phyloP scores from a whole-genome alignment of 2,329 filamentous ascomycete genomes.

The Diaporthe aspalathi region DNA sequence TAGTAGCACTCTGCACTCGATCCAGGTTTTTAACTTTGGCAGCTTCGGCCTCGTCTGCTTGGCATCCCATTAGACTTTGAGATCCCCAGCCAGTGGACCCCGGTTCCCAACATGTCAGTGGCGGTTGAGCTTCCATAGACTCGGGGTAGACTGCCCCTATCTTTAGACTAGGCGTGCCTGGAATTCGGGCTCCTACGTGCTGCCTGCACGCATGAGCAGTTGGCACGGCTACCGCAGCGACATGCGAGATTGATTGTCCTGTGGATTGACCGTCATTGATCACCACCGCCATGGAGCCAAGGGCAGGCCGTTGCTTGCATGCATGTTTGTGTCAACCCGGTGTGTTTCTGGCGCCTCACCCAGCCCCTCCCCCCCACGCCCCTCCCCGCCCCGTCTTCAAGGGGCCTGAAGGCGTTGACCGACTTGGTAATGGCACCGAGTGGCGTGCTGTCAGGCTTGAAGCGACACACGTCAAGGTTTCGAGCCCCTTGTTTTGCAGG shows the following conservation, averaged over 20 bases:
- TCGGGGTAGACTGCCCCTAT: conserved; percentile 24
- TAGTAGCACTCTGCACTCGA: conserved; percentile 9
- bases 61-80: conserved; percentile 22
- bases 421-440: conserved; percentile 33
- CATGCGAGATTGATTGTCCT: conserved; percentile 4
- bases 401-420: neutral
- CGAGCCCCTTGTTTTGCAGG: conserved; percentile 34
- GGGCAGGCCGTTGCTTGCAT: conserved; percentile 14
- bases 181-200: neutral
- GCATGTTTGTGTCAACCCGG: conserved; percentile 40
- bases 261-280: neutral
- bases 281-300: neutral
- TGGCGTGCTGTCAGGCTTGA: conserved; percentile 35
- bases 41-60: conserved; percentile 28
- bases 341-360: conserved; percentile 35
- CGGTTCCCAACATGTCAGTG: conserved; percentile 30
- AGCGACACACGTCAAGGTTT: conserved; percentile 35
- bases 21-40: conserved; percentile 26
- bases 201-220: neutral
- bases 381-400: neutral
- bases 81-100: conserved; percentile 16
- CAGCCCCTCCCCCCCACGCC: too few relatives aligned
- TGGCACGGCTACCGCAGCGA: conserved; percentile 16
- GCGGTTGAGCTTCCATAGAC: conserved; percentile 24
- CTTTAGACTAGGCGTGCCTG: conserved; percentile 11